Base-by-base conservation (phyloP, 2,329 filamentous ascomycete species). In the Aspergillus aculeatus region DNA sequence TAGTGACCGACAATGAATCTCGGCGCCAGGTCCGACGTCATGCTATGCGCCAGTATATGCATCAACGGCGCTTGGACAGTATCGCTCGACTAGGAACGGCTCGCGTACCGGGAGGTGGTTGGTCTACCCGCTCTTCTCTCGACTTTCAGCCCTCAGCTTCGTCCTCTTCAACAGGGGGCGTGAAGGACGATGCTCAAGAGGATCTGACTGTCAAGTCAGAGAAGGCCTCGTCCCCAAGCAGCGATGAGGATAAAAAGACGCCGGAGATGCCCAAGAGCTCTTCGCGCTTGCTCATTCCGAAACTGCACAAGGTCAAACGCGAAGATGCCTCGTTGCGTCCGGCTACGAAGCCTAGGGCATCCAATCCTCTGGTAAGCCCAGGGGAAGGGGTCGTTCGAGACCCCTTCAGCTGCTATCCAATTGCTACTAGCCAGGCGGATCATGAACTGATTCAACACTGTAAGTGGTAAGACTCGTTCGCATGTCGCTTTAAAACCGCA, bases 41-140 rank as follows among this genome's bases (percentile, higher is more conserved):
- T 73, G 71, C 70, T n/a, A 73, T 73, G 71, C 70, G 70, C 47
- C 70, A 72, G 60, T 72, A 73, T 60, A 71, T 73, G 66, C 70
- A 70, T 49, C 67, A 72, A 59, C 67, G 71, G 32, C 71, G 71
- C 23, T 62, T 71, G 47, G 70, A 73, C 54, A 69, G 71, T 52
- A 73, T 73, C 56, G 69, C 70, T 54, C 67, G 71, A 23, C 56
- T 73, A 10, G 71, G 69, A 44, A 67, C 69, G n/a, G 65, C 69
- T 51, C 69, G 70, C 50, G 62, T 66, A 21, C 66, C 68, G 50
- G 61, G 68, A 41, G 58, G 66, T 24, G 67, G 66, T 19, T 72
- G 71, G 71, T 55, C 62, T 48, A 52, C 57, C 38, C 64, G 67
- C 24, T 29, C 49, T 50, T 21, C 60, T 14, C 35, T 54, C 16